Conservation (phyloP, 1,139 yeast genomes). For the Taphrina wiesneri region DNA sequence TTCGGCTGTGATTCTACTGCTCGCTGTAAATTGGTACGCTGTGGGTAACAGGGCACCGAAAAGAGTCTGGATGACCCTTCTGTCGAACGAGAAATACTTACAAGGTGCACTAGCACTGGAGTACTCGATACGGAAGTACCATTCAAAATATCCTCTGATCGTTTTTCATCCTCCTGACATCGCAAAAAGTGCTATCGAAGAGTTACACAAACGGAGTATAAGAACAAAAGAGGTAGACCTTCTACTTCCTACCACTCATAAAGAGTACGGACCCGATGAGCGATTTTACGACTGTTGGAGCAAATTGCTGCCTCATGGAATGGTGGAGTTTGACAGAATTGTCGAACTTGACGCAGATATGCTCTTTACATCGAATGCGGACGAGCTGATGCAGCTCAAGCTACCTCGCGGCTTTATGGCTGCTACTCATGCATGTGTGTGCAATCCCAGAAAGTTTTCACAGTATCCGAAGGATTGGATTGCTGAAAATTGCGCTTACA, state of each 20-base stretch:
- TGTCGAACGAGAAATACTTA: slow-evolving; percentile 54
- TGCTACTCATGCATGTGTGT: slow-evolving; percentile 62
- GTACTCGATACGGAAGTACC: slow-evolving; percentile 49
- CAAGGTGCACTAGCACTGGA: slow-evolving; percentile 55
- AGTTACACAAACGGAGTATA: slow-evolving; percentile 50
- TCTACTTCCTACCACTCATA: slow-evolving; percentile 50
- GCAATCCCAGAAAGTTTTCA: slow-evolving; percentile 55
- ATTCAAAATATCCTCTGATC: slow-evolving; percentile 54
- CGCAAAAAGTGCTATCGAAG: slow-evolving; percentile 47
- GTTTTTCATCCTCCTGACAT: slow-evolving; percentile 56
- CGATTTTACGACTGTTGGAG: slow-evolving; percentile 62
- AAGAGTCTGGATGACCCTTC: slow-evolving; percentile 56
- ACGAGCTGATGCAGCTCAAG: slow-evolving; percentile 55
- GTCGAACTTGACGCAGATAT: slow-evolving; percentile 60
- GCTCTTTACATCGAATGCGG: slow-evolving; percentile 58
- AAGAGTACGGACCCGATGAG: slow-evolving; percentile 49
- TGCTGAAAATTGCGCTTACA: slow-evolving; percentile 54
- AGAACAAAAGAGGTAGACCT: slow-evolving; percentile 49
- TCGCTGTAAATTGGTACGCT: neutral
- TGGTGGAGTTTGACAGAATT: slow-evolving; percentile 53
- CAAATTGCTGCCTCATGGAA: slow-evolving; percentile 56
- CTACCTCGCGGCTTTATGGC: slow-evolving; percentile 51
- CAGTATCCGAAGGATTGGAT: slow-evolving; percentile 60
- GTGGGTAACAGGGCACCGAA: slow-evolving; percentile 12
- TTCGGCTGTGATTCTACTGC: neutral